Conservation (phyloP, 1,284 basidiomycete species). For the Ganoderma leucocontextum region DNA sequence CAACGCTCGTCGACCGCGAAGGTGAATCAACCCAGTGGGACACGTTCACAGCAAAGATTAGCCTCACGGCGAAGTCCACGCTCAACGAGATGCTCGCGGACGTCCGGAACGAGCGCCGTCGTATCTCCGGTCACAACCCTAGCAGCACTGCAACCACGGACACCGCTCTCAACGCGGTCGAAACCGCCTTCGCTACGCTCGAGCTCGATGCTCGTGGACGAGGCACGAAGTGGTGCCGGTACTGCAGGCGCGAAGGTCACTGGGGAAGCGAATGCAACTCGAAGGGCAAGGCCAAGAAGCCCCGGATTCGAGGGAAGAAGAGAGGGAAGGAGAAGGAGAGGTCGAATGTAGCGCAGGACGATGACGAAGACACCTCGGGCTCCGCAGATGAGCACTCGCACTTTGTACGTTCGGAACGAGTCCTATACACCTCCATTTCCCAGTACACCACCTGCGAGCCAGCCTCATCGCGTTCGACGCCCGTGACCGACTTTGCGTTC, state of each 20-base stretch:
- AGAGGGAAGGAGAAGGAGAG: slow-evolving; percentile 15
- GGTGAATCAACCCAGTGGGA: slow-evolving; percentile 12
- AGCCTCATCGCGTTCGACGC: neutral
- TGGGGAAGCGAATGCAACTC: slow-evolving; percentile 4
- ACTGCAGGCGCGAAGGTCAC: slow-evolving; percentile 4
- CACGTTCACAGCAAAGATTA: slow-evolving; percentile 9
- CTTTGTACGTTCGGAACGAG: slow-evolving; percentile 14
- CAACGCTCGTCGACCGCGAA: slow-evolving; percentile 11
- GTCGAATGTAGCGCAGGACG: slow-evolving; percentile 16
- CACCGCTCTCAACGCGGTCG: slow-evolving; percentile 6
- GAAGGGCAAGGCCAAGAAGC: neutral
- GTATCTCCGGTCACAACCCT: slow-evolving; percentile 3
- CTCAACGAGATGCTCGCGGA: slow-evolving; percentile 16
- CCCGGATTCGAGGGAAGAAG: neutral
- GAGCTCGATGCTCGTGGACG: slow-evolving; percentile 1
- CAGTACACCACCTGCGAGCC: neutral
- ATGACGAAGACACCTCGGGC: neutral
- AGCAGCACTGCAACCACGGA: neutral
- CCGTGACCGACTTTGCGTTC: slow-evolving; percentile 5
- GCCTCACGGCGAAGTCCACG: slow-evolving; percentile 8
- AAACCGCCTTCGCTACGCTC: slow-evolving; percentile 4
- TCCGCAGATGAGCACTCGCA: slow-evolving; percentile 12
- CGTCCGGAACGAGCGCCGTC: slow-evolving; percentile 17
- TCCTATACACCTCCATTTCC: slow-evolving; percentile 12
- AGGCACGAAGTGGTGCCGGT: slow-evolving; percentile 12